Evolutionary conservation across 2,329 filamentous ascomycete species (phyloP).

Genomic region (Sporothrix curviconia): DNA sequence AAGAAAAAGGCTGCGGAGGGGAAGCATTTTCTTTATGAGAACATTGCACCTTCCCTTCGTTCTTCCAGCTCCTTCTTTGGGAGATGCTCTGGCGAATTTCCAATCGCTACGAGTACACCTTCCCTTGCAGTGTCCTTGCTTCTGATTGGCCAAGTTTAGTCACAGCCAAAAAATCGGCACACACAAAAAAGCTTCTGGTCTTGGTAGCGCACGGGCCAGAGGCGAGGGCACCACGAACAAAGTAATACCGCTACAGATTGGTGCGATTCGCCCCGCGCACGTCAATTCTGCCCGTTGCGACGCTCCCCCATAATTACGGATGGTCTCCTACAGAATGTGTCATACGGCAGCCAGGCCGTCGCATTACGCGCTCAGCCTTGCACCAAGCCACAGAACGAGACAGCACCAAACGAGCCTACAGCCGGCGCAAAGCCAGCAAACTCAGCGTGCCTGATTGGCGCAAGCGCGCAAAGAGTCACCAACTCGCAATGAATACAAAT

Average conservation of each 20-base stretch:
- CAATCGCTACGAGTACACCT: conserved; percentile 4
- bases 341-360: neutral
- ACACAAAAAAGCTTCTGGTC: neutral
- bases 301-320: neutral
- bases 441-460: neutral
- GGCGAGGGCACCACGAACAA: too few relatives aligned
- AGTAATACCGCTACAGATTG: too few relatives aligned
- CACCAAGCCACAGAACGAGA: neutral
- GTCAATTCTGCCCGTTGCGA: neutral
- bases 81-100: neutral
- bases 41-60: too few relatives aligned
- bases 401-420: neutral
- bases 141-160: neutral
- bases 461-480: neutral
- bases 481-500: conserved; percentile 1
- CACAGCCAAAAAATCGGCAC: neutral
- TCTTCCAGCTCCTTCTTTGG: neutral
- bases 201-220: neutral
- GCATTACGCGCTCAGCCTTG: conserved; percentile 3
- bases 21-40: too few relatives aligned
- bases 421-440: neutral
- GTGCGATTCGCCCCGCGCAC: too few relatives aligned
- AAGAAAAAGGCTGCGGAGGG: too few relatives aligned
- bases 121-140: neutral
- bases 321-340: neutral